A percentile compares a stretch with the other conserved stretches of the same genome.
Conservation (phyloP, 2,329 filamentous ascomycete species). For the Penicillium digitatum region DNA sequence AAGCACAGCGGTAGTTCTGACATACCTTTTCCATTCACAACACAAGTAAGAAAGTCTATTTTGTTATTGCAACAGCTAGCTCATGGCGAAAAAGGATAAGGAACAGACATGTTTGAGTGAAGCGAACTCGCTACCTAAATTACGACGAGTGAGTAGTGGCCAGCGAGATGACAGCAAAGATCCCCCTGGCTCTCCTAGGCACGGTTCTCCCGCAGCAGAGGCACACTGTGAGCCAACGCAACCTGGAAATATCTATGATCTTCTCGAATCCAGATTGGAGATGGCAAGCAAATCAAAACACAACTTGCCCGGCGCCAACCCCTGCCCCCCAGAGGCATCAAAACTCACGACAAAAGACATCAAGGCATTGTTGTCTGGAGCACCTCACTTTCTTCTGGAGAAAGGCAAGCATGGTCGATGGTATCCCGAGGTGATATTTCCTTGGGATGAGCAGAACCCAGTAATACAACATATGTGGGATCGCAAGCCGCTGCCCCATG, state of each 20-base stretch:
- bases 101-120: neutral
- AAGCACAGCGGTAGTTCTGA: constrained; percentile 15
- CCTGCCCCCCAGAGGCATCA: neutral
- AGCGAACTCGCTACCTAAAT: neutral
- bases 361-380: constrained; percentile 41
- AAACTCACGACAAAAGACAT: constrained; percentile 36
- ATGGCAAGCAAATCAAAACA: neutral
- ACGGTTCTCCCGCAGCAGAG: constrained; percentile 7
- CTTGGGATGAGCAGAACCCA: constrained; percentile 41
- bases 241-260: constrained; percentile 28
- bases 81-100: neutral
- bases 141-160: neutral
- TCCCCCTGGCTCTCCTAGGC: constrained; percentile 2
- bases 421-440: constrained; percentile 45
- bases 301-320: neutral
- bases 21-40: neutral
- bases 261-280: constrained; percentile 23
- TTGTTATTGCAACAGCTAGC: neutral
- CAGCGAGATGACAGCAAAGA: neutral
- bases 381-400: constrained; percentile 46
- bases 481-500: constrained; percentile 38
- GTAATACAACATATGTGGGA: constrained; percentile 42
- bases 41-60: constrained; percentile 2
- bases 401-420: constrained; percentile 38
- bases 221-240: constrained; percentile 25